Base-by-base conservation (phyloP, 345 rosid genomes). In the Punica granatum region DNA sequence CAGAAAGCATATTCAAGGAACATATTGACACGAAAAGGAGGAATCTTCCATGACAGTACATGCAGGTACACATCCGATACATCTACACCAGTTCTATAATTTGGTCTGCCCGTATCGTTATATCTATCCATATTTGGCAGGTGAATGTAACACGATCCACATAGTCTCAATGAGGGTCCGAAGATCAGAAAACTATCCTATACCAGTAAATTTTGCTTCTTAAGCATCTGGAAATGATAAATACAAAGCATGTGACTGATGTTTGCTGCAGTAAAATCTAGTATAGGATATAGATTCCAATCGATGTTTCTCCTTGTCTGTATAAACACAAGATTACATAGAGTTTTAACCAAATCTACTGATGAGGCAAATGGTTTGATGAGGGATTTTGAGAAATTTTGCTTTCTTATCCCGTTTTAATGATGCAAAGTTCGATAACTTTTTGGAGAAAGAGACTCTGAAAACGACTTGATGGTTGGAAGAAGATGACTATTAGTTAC, bases 371-470 rank as follows among this genome's bases (percentile, higher is more conserved):
- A 23, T 8, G 31, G 59, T 53, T 53, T 23, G 13, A 53, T 23
- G 13, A 10, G 14, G 11, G 31, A 53, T 7, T 53, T 53, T 23
- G 23, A 46, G 53, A 18, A 46, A 2, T 19, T 46, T 46, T 4
- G 7, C 28, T 6, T 26, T 42, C 25, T 41, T 41, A 31, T 31
- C 12, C 15, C 5, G 25, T 9, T 41, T 7, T 41, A 64, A 41
- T 64, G 46, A 31, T 6, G 18, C 25, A 43, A 16, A n/a, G 21
- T 26, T 31, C 37, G 4, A 19, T 21, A 3, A 65, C 68, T 65
- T 65, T 65, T 44, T 44, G 37, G 33, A 32, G 58, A 65, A 30
- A 9, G 58, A 16, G 58, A 65, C 68, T 36, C 58, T 65, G 23
- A 1, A 53, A 48, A 4, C 0, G 30, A 31, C 28, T 18, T 53